phyloP scores from a whole-genome alignment of 495 filamentous ascomycete genomes.

The Lepraria neglecta region DNA sequence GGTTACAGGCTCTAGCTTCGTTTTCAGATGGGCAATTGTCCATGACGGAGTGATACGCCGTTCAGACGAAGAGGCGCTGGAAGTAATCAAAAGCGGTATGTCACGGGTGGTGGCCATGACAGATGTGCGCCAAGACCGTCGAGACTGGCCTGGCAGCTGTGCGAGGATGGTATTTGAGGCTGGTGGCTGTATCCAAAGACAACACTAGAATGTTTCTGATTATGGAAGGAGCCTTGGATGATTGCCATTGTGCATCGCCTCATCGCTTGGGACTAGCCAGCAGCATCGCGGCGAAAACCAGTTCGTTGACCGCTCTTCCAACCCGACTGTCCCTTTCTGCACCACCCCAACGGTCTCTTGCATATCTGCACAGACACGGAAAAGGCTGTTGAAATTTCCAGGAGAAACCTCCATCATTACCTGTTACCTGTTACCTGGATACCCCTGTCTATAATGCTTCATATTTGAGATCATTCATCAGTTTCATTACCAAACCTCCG shows the following conservation, averaged over 20 bases:
- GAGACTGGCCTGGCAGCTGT: background rate
- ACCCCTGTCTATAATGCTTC: slow-evolving; percentile 4
- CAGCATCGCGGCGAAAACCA: background rate
- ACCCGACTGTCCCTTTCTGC: background rate
- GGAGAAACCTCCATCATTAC: background rate
- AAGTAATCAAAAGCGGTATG: slow-evolving; percentile 76
- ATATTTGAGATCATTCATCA: background rate
- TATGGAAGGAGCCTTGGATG: background rate
- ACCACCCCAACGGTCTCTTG: slow-evolving; percentile 2
- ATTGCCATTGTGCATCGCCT: background rate
- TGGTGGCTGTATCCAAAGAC: background rate
- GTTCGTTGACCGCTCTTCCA: slow-evolving; percentile 17
- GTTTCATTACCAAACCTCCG: background rate
- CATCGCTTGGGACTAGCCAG: background rate
- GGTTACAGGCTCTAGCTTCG: slow-evolving; percentile 88
- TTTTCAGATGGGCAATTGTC: slow-evolving; percentile 79
- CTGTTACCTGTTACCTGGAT: background rate
- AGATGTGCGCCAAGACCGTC: background rate
- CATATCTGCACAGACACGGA: background rate
- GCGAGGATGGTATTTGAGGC: background rate
- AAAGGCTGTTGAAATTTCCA: slow-evolving; percentile 1
- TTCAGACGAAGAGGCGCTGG: slow-evolving; percentile 67
- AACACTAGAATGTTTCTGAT: too few relatives aligned
- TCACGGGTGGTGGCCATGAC: slow-evolving; percentile 57
- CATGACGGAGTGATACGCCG: slow-evolving; percentile 88